Conservation (phyloP, 2,329 filamentous ascomycete species). For the Sordariomycetes sp. region DNA sequence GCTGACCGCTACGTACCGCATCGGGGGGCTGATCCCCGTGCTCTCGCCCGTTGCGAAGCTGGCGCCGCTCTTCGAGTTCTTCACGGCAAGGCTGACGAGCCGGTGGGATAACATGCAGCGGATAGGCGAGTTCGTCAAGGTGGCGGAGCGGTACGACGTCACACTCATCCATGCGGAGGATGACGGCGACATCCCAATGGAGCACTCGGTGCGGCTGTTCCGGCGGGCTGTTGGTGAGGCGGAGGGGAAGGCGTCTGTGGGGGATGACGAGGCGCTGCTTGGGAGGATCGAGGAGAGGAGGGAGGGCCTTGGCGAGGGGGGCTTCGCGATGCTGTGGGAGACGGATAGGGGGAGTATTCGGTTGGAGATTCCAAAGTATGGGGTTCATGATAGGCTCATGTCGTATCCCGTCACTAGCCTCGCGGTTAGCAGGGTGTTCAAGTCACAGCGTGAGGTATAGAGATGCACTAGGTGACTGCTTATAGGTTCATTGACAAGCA, state of each 20-base stretch:
- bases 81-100: constrained; percentile 25
- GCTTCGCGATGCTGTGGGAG: constrained; percentile 28
- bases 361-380: constrained; percentile 34
- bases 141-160: constrained; percentile 17
- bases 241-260: constrained; percentile 24
- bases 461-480: too few species aligned
- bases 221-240: constrained; percentile 23
- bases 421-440: constrained; percentile 13
- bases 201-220: constrained; percentile 29
- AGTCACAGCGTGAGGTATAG: background rate
- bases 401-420: constrained; percentile 31
- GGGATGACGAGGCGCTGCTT: background rate
- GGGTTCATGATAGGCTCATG: constrained; percentile 37
- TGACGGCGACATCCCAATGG: constrained; percentile 28
- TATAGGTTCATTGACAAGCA: too few species aligned
- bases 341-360: constrained; percentile 26
- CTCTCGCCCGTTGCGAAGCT: constrained; percentile 25
- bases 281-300: constrained; percentile 8
- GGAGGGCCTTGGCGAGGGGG: constrained; percentile 23
- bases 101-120: constrained; percentile 30
- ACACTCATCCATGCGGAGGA: constrained; percentile 30
- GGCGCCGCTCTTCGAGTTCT: constrained; percentile 15
- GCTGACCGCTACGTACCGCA: constrained; percentile 33
- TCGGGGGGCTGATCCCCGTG: constrained; percentile 33
- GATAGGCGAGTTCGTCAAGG: constrained; percentile 18